phyloP scores from a whole-genome alignment of 257 asterid genomes.

The Gynochthodes officinalis region DNA sequence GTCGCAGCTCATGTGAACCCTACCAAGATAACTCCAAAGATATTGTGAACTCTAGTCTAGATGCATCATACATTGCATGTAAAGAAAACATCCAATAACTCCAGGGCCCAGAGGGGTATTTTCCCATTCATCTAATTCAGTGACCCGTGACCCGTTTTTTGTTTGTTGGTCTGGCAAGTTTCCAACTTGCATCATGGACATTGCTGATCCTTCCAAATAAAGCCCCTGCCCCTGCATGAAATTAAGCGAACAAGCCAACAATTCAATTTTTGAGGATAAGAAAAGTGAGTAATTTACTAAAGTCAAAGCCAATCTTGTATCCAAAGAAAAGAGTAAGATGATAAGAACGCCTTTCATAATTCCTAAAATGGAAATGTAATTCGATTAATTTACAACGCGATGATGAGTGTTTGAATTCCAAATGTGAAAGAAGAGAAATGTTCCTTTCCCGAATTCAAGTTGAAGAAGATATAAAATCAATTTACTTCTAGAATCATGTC shows the following conservation, averaged over 20 bases:
- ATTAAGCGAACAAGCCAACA: constrained; percentile 21
- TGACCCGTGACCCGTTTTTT: constrained; percentile 59
- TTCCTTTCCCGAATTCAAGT: too few species aligned
- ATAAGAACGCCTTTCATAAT: too few species aligned
- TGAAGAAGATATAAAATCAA: too few species aligned
- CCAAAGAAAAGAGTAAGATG: neutral
- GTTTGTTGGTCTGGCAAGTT: constrained; percentile 36
- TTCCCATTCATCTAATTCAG: constrained; percentile 5
- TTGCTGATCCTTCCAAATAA: constrained; percentile 22
- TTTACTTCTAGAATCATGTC: too few species aligned
- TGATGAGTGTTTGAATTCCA: too few species aligned
- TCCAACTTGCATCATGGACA: constrained; percentile 32
- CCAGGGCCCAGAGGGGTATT: neutral
- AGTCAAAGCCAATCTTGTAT: constrained; percentile 13
- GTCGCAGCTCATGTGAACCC: too few species aligned
- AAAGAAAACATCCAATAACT: constrained; percentile 6
- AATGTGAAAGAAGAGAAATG: too few species aligned
- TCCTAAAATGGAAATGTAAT: too few species aligned
- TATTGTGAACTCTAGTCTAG: too few species aligned
- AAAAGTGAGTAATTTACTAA: neutral
- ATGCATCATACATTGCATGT: too few species aligned
- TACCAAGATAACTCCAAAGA: too few species aligned
- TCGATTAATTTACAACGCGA: too few species aligned
- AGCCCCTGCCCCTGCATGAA: constrained; percentile 25
- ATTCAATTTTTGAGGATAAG: neutral